Evolutionary conservation across 2,329 filamentous ascomycete species (phyloP).

Genomic region (Arthroderma uncinatum): DNA sequence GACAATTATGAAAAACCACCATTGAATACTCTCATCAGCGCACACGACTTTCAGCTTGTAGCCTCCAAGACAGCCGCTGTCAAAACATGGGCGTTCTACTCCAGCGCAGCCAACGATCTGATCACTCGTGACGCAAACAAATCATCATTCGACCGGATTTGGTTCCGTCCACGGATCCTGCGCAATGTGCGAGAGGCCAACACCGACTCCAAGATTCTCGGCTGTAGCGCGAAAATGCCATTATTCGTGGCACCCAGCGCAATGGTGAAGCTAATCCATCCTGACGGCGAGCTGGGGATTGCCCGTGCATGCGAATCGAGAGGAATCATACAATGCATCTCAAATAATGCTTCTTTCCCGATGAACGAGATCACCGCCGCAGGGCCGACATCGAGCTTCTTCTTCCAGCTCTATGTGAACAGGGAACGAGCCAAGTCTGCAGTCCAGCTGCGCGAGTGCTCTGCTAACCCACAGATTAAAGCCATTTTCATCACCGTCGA

Average conservation of each 20-base stretch:
- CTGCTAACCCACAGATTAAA: conserved; percentile 32
- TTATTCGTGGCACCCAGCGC: conserved; percentile 55
- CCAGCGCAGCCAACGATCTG: conserved; percentile 53
- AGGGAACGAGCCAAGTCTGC: conserved; percentile 40
- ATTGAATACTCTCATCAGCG: conserved; percentile 45
- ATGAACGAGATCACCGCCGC: conserved; percentile 43
- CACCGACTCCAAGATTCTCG: conserved; percentile 45
- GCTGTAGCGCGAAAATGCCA: conserved; percentile 42
- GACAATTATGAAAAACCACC: conserved; percentile 25
- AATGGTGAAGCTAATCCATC: conserved; percentile 53
- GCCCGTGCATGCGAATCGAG: conserved; percentile 42
- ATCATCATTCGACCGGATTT: conserved; percentile 40
- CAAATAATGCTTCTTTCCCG: conserved; percentile 51
- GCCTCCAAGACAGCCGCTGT: conserved; percentile 45
- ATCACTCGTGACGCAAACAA: conserved; percentile 48
- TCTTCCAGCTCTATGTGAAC: conserved; percentile 49
- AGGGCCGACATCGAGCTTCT: conserved; percentile 35
- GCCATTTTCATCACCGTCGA: conserved; percentile 46
- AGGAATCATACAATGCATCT: conserved; percentile 50
- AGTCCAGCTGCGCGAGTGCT: conserved; percentile 35
- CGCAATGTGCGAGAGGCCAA: conserved; percentile 44
- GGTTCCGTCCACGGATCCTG: conserved; percentile 39
- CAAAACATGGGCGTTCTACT: conserved; percentile 61
- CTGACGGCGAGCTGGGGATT: conserved; percentile 51
- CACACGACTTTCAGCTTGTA: conserved; percentile 50